phyloP scores from a whole-genome alignment of 345 rosid genomes.

The Camelina neglecta region DNA sequence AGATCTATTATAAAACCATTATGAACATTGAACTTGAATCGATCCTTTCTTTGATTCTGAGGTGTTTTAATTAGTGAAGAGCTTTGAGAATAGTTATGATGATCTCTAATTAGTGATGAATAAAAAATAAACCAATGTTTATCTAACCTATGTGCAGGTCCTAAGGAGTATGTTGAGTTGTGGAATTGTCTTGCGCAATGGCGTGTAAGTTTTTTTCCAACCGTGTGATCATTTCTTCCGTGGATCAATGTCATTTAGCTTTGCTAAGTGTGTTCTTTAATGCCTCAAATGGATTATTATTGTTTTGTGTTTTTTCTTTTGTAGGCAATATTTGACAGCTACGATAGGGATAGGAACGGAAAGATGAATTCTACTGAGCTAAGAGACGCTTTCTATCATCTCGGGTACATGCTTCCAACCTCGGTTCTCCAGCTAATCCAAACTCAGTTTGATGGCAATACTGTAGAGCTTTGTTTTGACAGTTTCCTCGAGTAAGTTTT shows the following conservation, averaged over 20 bases:
- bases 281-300: neutral
- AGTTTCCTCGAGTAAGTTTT: slow-evolving; percentile 69
- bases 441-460: slow-evolving; percentile 59
- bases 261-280: too few relatives aligned
- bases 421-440: slow-evolving; percentile 62
- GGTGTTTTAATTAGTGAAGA: slow-evolving; percentile 1
- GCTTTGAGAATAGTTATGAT: neutral
- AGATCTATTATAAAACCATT: neutral
- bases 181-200: slow-evolving; percentile 75
- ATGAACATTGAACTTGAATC: neutral
- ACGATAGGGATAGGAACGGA: slow-evolving; percentile 68
- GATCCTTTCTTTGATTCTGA: neutral
- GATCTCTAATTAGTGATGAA: neutral
- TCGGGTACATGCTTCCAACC: slow-evolving; percentile 66
- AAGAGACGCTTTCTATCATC: slow-evolving; percentile 64
- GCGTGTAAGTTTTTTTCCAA: slow-evolving; percentile 53
- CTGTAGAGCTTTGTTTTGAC: slow-evolving; percentile 65
- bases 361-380: slow-evolving; percentile 63
- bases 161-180: slow-evolving; percentile 61
- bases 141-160: slow-evolving; percentile 50
- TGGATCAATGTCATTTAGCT: neutral
- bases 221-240: neutral
- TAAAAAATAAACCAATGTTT: neutral
- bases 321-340: slow-evolving; percentile 68
- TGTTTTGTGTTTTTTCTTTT: neutral